Conservation (phyloP, 192 early-diverging fungal species). For the Geosiphon pyriformis region DNA sequence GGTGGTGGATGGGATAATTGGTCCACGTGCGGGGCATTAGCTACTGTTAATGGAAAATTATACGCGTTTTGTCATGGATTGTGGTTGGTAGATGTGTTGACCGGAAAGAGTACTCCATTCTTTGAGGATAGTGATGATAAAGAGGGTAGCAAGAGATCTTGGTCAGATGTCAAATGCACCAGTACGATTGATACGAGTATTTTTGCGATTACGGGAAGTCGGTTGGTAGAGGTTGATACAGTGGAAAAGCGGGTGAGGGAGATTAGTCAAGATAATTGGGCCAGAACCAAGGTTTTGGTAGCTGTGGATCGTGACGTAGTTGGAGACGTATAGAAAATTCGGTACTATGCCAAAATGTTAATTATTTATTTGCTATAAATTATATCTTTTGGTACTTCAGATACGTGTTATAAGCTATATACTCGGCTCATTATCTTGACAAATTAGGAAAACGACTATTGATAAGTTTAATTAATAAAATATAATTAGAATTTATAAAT, state of each 20-base stretch:
- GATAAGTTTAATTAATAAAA: too few species aligned
- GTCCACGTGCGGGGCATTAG: conserved; percentile 17
- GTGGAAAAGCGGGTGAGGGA: conserved; percentile 12
- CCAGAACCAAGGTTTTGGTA: background rate
- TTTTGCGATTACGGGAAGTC: conserved; percentile 3
- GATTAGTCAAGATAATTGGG: conserved; percentile 14
- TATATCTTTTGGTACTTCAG: too few species aligned
- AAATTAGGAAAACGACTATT: too few species aligned
- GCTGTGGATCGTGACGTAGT: conserved; percentile 4
- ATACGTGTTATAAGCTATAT: too few species aligned
- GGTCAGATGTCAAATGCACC: conserved; percentile 5
- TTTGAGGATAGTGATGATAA: conserved; percentile 14
- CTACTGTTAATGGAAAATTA: background rate
- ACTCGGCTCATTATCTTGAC: too few species aligned
- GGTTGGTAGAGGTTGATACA: conserved; percentile 21
- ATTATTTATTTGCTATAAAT: too few species aligned
- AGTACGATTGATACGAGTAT: conserved; percentile 15
- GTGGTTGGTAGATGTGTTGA: conserved; percentile 11
- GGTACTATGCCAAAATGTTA: too few species aligned
- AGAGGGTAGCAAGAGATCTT: conserved; percentile 10
- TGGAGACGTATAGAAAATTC: background rate
- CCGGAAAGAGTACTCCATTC: conserved; percentile 6
- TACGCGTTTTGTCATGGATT: conserved; percentile 22
- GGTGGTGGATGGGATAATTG: conserved; percentile 24
- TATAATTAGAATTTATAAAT: too few species aligned